Evolutionary conservation across 176 grass and related monocot genomes (phyloP).

Genomic region (Themeda triandra): DNA sequence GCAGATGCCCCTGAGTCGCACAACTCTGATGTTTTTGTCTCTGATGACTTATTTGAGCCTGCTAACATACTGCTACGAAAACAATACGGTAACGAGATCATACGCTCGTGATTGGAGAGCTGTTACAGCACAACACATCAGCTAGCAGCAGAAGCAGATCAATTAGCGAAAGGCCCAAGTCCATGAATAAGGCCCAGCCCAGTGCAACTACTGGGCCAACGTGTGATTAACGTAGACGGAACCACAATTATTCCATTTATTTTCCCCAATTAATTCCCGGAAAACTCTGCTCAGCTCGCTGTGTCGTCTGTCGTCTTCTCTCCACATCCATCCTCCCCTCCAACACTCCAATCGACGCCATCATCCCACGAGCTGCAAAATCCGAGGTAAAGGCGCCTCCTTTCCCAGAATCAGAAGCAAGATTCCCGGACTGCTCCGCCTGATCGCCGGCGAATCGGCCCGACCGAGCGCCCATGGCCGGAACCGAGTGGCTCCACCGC

Average conservation of each 20-base stretch:
- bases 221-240: neutral
- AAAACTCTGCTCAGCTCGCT: neutral
- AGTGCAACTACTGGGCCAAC: neutral
- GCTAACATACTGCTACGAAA: too few species aligned
- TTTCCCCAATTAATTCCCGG: neutral
- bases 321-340: neutral
- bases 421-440: neutral
- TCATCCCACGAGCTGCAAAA: neutral
- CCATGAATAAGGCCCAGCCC: neutral
- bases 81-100: too few species aligned
- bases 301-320: neutral
- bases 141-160: too few species aligned
- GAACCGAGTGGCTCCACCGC: neutral
- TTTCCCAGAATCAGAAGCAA: neutral
- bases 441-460: conserved; percentile 3
- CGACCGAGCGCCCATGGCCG: conserved; percentile 19
- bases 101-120: too few species aligned
- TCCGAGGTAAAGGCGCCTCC: neutral
- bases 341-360: neutral
- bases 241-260: neutral
- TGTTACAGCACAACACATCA: too few species aligned
- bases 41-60: too few species aligned
- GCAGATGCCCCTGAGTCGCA: too few species aligned
- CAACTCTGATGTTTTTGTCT: too few species aligned
- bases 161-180: too few species aligned